Conservation (phyloP, 192 early-diverging fungal species). For the Coemansia biformis region DNA sequence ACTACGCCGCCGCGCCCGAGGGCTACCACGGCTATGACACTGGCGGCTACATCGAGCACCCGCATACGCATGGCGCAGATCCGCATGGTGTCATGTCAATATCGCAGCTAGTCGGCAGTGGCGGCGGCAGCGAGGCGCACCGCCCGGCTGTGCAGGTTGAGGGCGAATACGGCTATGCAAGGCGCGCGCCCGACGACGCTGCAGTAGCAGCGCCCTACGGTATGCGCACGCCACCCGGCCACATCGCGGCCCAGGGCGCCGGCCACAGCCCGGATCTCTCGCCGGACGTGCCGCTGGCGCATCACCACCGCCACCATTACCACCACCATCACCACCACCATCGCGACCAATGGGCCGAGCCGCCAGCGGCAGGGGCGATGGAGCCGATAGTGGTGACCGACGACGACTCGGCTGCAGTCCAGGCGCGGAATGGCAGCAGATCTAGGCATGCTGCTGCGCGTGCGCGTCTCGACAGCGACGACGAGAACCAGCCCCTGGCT, state of each 20-base stretch:
- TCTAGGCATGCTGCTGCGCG: no score
- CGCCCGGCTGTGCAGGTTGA: background rate
- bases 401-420: conserved; percentile 8
- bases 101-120: conserved; percentile 40
- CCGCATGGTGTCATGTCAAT: conserved; percentile 41
- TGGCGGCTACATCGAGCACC: background rate
- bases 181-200: conserved; percentile 3
- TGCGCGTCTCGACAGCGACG: conserved; percentile 13
- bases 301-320: no score
- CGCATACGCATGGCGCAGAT: conserved; percentile 5
- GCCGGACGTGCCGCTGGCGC: conserved; percentile 10
- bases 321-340: no score
- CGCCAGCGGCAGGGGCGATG: background rate
- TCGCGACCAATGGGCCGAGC: conserved; percentile 5
- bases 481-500: conserved; percentile 32
- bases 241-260: conserved; percentile 1
- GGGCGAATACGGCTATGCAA: conserved; percentile 5
- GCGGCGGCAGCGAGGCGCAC: background rate
- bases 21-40: conserved; percentile 10
- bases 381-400: conserved; percentile 22
- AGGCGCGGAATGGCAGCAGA: background rate
- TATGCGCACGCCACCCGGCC: conserved; percentile 16
- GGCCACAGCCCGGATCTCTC: conserved; percentile 2
- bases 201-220: conserved; percentile 9
- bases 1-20: conserved; percentile 4